Evolutionary conservation across 2,329 filamentous ascomycete genomes (phyloP).

Genomic region (Trichoderma harzianum): DNA sequence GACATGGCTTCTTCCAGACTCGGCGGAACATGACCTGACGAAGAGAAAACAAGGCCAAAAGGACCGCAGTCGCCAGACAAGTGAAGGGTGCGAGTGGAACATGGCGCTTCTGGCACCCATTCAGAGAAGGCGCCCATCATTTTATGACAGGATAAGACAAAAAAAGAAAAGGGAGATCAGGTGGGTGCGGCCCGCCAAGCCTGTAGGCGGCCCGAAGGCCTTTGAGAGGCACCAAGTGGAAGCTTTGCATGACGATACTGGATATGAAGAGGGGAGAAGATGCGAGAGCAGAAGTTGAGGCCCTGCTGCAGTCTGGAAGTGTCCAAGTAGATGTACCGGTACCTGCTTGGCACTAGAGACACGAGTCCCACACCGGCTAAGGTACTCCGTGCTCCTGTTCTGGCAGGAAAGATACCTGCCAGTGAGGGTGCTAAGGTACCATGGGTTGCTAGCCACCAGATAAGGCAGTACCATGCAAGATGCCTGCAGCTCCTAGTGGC

Average conservation of each 20-base stretch:
- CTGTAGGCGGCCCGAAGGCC: not conserved
- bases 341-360: not conserved
- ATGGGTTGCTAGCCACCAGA: not conserved
- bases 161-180: not conserved
- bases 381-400: not conserved
- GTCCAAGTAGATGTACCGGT: not conserved
- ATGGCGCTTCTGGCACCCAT: conserved; percentile 6
- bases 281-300: not conserved
- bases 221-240: not conserved
- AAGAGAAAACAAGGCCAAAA: conserved; percentile 4
- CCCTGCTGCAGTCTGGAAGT: not conserved
- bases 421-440: not conserved
- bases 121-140: not conserved
- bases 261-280: not conserved
- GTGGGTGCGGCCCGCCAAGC: not conserved
- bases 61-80: conserved; percentile 1
- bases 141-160: not conserved
- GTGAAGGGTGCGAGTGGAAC: conserved; percentile 16
- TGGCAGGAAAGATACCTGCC: not conserved
- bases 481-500: not conserved
- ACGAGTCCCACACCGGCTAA: not conserved
- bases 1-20: not conserved
- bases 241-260: not conserved
- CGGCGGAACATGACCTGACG: not conserved
- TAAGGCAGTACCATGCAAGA: conserved; percentile 8